Conservation (phyloP, 1,139 yeast genomes). For the Suhomyces bolitotheri region DNA sequence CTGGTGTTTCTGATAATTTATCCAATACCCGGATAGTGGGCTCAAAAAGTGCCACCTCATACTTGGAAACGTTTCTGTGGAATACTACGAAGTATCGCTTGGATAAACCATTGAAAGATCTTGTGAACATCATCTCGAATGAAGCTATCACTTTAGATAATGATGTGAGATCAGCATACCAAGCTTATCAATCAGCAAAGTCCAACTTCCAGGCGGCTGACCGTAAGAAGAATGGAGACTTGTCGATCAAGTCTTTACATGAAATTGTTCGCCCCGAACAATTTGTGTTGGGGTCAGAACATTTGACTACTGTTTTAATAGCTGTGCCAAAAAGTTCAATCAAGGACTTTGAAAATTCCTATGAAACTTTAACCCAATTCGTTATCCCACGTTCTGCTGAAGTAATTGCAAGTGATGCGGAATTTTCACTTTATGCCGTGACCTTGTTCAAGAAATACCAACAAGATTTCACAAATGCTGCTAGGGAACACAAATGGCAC, state of each 20-base stretch:
- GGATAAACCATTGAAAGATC: slow-evolving; percentile 77
- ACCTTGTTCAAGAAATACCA: slow-evolving; percentile 82
- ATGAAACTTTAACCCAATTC: slow-evolving; percentile 76
- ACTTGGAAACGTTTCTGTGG: slow-evolving; percentile 80
- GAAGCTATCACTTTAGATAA: slow-evolving; percentile 82
- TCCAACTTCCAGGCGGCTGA: slow-evolving; percentile 85
- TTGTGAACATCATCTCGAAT: slow-evolving; percentile 65
- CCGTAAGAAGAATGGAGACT: slow-evolving; percentile 89
- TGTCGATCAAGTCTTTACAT: slow-evolving; percentile 86
- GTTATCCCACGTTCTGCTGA: slow-evolving; percentile 91
- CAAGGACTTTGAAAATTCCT: slow-evolving; percentile 60
- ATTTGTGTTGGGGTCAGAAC: slow-evolving; percentile 82
- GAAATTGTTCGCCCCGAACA: slow-evolving; percentile 84
- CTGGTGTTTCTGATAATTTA: slow-evolving; percentile 46
- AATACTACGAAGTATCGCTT: slow-evolving; percentile 80
- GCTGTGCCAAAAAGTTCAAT: slow-evolving; percentile 77
- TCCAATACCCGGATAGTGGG: slow-evolving; percentile 36
- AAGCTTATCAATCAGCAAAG: slow-evolving; percentile 77
- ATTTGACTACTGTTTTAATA: slow-evolving; percentile 75
- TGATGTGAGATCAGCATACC: slow-evolving; percentile 73
- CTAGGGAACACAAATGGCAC: slow-evolving; percentile 86
- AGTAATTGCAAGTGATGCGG: slow-evolving; percentile 68
- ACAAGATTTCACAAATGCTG: slow-evolving; percentile 63
- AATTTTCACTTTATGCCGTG: slow-evolving; percentile 70
- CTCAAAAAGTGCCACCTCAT: slow-evolving; percentile 54